phyloP scores from a whole-genome alignment of 768 basidiomycete species.

The Trametes maxima region DNA sequence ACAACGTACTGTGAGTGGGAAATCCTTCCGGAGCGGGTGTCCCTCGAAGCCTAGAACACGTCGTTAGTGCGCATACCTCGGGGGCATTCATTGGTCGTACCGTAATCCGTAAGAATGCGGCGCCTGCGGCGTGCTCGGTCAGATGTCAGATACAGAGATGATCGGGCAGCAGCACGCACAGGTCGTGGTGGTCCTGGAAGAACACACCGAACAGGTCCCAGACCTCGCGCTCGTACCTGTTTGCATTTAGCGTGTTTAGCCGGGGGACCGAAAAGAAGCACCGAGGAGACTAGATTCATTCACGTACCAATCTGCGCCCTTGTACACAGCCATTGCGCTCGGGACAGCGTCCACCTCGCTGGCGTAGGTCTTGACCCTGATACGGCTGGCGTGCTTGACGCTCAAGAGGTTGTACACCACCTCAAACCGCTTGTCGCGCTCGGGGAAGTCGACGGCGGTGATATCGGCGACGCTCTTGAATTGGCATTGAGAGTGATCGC shows the following conservation, averaged over 20 bases:
- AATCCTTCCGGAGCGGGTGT: conserved; percentile 96
- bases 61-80: not conserved
- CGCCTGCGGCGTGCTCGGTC: conserved; percentile 52
- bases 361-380: conserved; percentile 97
- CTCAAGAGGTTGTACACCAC: conserved; percentile 95
- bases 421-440: conserved; percentile 92
- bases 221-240: conserved; percentile 93
- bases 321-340: conserved; percentile 74
- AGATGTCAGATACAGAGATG: conserved; percentile 23
- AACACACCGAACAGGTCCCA: conserved; percentile 99
- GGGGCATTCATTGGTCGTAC: conserved; percentile 41
- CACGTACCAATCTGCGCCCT: conserved; percentile 92
- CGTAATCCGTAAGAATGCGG: conserved; percentile 97
- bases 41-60: conserved; percentile 81
- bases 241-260: conserved; percentile 14
- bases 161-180: conserved; percentile 54
- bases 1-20: conserved; percentile 84
- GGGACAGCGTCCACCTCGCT: conserved; percentile 92
- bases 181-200: conserved; percentile 94
- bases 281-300: not conserved
- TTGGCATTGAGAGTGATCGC: conserved; percentile 94
- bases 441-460: conserved; percentile 94
- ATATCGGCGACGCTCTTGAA: conserved; percentile 94
- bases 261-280: conserved; percentile 4
- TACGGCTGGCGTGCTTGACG: conserved; percentile 73